Evolutionary conservation across 257 asterid genomes (phyloP).

Genomic region (Vinca minor): DNA sequence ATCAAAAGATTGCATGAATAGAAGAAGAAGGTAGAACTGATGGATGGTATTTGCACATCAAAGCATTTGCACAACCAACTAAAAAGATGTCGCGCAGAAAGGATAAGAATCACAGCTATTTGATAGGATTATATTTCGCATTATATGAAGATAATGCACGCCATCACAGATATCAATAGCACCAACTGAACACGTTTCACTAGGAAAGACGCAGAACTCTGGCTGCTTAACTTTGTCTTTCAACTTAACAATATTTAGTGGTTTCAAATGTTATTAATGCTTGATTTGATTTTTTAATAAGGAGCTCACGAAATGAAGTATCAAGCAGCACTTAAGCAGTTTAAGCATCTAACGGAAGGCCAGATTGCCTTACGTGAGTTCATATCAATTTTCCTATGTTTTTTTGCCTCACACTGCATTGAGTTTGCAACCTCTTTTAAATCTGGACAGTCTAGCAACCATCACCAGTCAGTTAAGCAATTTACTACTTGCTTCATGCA

Average conservation of each 20-base stretch:
- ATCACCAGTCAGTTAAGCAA: not conserved
- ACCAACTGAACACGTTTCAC: not conserved
- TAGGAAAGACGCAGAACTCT: not conserved
- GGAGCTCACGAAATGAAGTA: not conserved
- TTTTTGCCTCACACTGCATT: not conserved
- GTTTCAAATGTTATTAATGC: not conserved
- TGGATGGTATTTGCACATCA: not conserved
- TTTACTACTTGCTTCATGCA: not conserved
- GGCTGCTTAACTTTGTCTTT: not conserved
- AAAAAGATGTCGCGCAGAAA: not conserved
- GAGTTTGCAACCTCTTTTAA: not conserved
- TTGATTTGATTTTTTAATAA: too few relatives aligned
- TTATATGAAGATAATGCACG: not conserved
- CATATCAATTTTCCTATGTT: not conserved
- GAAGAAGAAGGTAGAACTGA: not conserved
- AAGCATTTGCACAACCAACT: not conserved
- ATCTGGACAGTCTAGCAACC: not conserved
- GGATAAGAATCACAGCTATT: not conserved
- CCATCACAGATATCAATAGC: not conserved
- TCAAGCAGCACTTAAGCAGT: not conserved
- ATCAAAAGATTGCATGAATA: not conserved
- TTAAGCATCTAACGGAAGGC: not conserved
- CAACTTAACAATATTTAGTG: not conserved
- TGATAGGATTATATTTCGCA: not conserved
- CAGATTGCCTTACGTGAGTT: not conserved